A percentile compares a stretch with the other conserved stretches of the same genome.
These are phyloP conservation scores for Lepidium aucheri DNA, from an alignment of 345 rosid genomes.

Conservation along the genomic window DNA sequence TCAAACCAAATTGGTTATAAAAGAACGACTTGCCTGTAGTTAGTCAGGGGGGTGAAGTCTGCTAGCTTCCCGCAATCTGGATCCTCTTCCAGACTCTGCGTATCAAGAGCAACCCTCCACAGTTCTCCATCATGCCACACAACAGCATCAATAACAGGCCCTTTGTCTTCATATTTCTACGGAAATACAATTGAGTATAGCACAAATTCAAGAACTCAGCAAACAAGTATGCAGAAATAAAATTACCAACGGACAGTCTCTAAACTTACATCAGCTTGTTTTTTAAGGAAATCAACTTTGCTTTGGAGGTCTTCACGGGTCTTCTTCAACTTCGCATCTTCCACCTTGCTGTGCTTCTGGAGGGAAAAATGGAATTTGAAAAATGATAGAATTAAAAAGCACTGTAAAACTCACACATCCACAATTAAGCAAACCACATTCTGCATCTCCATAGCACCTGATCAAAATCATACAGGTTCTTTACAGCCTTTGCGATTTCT, in stretches of 20 bases:
- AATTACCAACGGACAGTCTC: slow-evolving; percentile 8
- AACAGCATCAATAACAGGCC: slow-evolving; percentile 91
- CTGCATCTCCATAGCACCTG: slow-evolving; percentile 47
- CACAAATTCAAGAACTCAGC: slow-evolving; percentile 1
- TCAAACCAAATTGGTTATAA: neutral
- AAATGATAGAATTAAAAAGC: slow-evolving; percentile 5
- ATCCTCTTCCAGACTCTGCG: slow-evolving; percentile 80
- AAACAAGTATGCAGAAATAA: neutral
- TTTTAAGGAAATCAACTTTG: slow-evolving; percentile 64
- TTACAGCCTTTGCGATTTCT: slow-evolving; percentile 74
- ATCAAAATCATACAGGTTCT: slow-evolving; percentile 60
- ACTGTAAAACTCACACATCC: neutral
- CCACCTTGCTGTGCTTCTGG: slow-evolving; percentile 69
- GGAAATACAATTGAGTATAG: slow-evolving; percentile 5
- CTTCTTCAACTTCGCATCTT: slow-evolving; percentile 67
- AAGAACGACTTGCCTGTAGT: slow-evolving; percentile 50
- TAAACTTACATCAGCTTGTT: slow-evolving; percentile 76
- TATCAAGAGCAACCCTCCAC: slow-evolving; percentile 97
- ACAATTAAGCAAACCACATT: neutral
- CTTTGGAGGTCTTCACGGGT: slow-evolving; percentile 74
- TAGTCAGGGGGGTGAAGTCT: slow-evolving; percentile 67
- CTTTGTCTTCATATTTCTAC: slow-evolving; percentile 86
- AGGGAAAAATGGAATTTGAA: slow-evolving; percentile 6
- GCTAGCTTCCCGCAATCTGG: slow-evolving; percentile 76
- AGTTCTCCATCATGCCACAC: slow-evolving; percentile 96